These are phyloP conservation scores for Penicillium hesseltinei DNA, from an alignment of 2,329 filamentous ascomycete species.

Conservation along the genomic window DNA sequence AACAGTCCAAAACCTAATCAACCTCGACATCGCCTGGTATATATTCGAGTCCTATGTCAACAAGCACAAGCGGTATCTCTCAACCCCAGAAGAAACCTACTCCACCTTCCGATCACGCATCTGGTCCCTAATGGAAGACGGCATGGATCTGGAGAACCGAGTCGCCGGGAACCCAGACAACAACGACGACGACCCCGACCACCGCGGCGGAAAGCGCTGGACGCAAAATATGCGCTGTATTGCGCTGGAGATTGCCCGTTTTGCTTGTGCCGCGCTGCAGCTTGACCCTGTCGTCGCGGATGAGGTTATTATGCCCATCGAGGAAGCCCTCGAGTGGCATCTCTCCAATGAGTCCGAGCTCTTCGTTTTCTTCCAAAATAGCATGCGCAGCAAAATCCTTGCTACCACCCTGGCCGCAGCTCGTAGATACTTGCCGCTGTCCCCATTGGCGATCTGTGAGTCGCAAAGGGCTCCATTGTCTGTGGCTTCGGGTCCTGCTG, in stretches of 20 bases:
- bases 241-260: conserved; percentile 44
- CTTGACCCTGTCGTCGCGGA: conserved; percentile 31
- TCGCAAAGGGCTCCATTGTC: conserved; percentile 36
- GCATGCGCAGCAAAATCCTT: conserved; percentile 36
- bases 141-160: conserved; percentile 23
- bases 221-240: conserved; percentile 37
- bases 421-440: conserved; percentile 41
- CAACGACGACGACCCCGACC: conserved; percentile 20
- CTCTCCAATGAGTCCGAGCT: conserved; percentile 34
- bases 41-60: conserved; percentile 46
- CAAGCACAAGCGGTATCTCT: conserved; percentile 31
- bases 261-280: conserved; percentile 35
- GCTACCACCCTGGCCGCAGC: conserved; percentile 32
- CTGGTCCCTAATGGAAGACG: conserved; percentile 39
- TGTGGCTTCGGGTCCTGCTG: conserved; percentile 11
- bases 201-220: conserved; percentile 31
- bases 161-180: conserved; percentile 7
- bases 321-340: conserved; percentile 35
- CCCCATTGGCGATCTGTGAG: conserved; percentile 45
- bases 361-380: conserved; percentile 35
- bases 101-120: conserved; percentile 41
- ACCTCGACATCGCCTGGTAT: conserved; percentile 54
- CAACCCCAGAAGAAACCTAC: conserved; percentile 32
- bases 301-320: conserved; percentile 35
- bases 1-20: conserved; percentile 55